A percentile compares a stretch with the other conserved stretches of the same genome.
phyloP scores from a whole-genome alignment of 768 basidiomycete species.

The Lepiota brunneoincarnata region DNA sequence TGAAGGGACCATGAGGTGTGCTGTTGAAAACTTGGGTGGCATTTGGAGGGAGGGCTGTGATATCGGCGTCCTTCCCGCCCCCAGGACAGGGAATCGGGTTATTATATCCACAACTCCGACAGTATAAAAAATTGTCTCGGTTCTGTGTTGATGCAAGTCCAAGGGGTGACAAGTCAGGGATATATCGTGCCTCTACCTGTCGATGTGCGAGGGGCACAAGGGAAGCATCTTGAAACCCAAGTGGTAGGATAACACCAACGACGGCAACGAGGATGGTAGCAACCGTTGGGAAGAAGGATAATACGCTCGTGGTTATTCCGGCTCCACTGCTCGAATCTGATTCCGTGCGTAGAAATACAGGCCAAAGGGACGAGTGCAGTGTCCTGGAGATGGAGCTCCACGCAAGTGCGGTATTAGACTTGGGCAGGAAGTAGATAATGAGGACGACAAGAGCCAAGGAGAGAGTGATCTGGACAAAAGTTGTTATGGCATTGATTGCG shows the following conservation, averaged over 20 bases:
- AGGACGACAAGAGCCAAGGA: slow-evolving; percentile 17
- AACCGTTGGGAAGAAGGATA: neutral
- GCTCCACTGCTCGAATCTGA: neutral
- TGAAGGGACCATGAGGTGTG: slow-evolving; percentile 18
- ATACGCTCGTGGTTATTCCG: slow-evolving; percentile 3
- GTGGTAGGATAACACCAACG: neutral
- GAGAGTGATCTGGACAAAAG: slow-evolving; percentile 17
- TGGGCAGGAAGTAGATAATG: slow-evolving; percentile 15
- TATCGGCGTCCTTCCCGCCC: slow-evolving; percentile 7
- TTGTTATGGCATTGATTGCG: slow-evolving; percentile 17
- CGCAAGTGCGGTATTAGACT: slow-evolving; percentile 15
- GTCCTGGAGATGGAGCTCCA: slow-evolving; percentile 18
- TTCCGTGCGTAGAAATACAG: slow-evolving; percentile 16
- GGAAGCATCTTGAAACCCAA: neutral
- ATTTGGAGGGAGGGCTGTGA: slow-evolving; percentile 11
- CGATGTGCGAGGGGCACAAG: neutral
- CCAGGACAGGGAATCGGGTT: slow-evolving; percentile 16
- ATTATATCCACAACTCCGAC: slow-evolving; percentile 16
- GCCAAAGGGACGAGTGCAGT: slow-evolving; percentile 20
- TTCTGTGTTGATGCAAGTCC: slow-evolving; percentile 16
- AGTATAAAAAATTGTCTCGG: slow-evolving; percentile 12
- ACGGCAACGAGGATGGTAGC: neutral
- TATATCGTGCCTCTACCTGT: slow-evolving; percentile 8
- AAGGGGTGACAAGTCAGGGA: slow-evolving; percentile 18
- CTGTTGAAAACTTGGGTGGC: slow-evolving; percentile 14